Conservation (phyloP, 345 rosid genomes). For the Camelina laxa region DNA sequence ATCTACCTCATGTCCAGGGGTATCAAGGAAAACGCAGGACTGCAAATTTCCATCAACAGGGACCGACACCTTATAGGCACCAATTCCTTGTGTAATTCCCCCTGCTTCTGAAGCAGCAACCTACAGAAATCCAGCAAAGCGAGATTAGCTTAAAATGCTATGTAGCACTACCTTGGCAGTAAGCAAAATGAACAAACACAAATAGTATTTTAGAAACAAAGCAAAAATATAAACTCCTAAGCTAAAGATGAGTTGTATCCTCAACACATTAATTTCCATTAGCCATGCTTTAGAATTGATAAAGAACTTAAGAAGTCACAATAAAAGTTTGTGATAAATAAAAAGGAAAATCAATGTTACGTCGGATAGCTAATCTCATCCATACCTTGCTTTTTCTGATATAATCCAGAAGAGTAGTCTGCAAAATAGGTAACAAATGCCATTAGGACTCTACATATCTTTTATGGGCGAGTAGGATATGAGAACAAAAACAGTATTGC, state of each 20-base stretch:
- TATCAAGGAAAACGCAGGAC: conserved; percentile 94
- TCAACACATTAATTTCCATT: conserved; percentile 15
- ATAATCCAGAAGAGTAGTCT: conserved; percentile 95
- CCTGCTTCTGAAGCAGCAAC: conserved; percentile 98
- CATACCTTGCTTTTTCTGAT: conserved; percentile 93
- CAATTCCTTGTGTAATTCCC: conserved; percentile 98
- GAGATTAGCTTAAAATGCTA: conserved; percentile 35
- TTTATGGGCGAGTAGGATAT: conserved; percentile 15
- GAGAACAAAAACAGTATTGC: conserved; percentile 4
- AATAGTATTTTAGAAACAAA: background rate
- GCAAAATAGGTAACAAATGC: conserved; percentile 47
- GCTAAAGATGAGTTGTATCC: conserved; percentile 8
- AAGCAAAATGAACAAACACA: conserved; percentile 20
- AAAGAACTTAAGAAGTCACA: conserved; percentile 18
- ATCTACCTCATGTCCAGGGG: conserved; percentile 98
- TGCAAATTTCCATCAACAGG: conserved; percentile 82
- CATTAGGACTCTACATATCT: conserved; percentile 40
- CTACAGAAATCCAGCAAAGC: conserved; percentile 52
- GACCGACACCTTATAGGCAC: conserved; percentile 84
- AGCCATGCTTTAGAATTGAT: conserved; percentile 11
- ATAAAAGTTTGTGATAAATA: background rate
- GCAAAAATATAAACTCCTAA: conserved; percentile 2
- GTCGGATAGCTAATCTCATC: conserved; percentile 21
- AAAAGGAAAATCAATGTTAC: conserved; percentile 14
- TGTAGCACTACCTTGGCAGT: conserved; percentile 5